Conservation (phyloP, 352 stramenopile species). For the Globisporangium spinosum region DNA sequence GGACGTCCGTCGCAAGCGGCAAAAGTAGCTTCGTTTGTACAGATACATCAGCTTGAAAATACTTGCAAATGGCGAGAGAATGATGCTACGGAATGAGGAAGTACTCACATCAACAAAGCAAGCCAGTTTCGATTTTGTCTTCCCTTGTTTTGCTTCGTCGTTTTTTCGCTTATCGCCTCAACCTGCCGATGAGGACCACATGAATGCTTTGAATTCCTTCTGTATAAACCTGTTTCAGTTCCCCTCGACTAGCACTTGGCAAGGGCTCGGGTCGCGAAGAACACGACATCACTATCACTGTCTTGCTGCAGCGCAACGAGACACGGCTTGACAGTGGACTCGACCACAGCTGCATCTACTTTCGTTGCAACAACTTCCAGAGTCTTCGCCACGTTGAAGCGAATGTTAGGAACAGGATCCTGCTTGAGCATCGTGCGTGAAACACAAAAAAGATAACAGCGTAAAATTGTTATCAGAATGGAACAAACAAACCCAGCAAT, state of each 20-base stretch:
- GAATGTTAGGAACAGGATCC: constrained; percentile 96
- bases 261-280: constrained; percentile 87
- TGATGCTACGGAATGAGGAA: neutral
- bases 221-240: constrained; percentile 12
- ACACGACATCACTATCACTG: constrained; percentile 92
- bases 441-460: constrained; percentile 5
- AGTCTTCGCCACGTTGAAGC: constrained; percentile 98
- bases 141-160: constrained; percentile 4
- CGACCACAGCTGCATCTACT: constrained; percentile 59
- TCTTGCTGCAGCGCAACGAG: constrained; percentile 88
- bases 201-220: constrained; percentile 12
- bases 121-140: neutral
- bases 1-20: constrained; percentile 1
- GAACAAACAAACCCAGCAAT: neutral
- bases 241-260: constrained; percentile 40
- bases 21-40: neutral
- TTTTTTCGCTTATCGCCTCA: constrained; percentile 8
- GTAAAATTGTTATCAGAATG: constrained; percentile 26
- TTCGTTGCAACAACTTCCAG: constrained; percentile 84
- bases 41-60: neutral
- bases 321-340: constrained; percentile 79
- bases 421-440: constrained; percentile 24
- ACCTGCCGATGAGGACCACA: neutral
- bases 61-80: neutral
- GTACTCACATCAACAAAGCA: neutral